phyloP scores from a whole-genome alignment of 2,329 filamentous ascomycete species.

The Leptographium radiaticola region DNA sequence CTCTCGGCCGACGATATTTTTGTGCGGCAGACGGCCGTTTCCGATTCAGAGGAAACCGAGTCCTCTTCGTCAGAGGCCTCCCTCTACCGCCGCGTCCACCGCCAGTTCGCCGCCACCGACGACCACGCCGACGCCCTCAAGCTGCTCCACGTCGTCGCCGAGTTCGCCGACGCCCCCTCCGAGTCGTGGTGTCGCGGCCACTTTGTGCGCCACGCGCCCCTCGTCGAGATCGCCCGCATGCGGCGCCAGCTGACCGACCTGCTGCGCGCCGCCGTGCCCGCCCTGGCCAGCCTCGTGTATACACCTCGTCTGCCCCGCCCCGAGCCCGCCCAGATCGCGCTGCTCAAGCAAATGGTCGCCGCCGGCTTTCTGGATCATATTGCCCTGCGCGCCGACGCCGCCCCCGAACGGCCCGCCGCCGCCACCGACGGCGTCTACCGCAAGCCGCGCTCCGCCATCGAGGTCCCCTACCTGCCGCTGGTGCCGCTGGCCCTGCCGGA shows the following conservation, averaged over 20 bases:
- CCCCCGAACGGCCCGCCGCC: slow-evolving; percentile 53
- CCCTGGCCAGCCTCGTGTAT: slow-evolving; percentile 43
- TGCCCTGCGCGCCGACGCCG: slow-evolving; percentile 80
- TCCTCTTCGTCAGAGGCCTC: too few relatives aligned
- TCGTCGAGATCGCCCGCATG: slow-evolving; percentile 76
- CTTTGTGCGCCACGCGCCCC: slow-evolving; percentile 77
- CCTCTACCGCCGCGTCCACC: slow-evolving; percentile 55
- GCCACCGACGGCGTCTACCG: slow-evolving; percentile 16
- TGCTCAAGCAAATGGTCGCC: slow-evolving; percentile 82
- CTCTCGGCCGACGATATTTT: slow-evolving; percentile 83
- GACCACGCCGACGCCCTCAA: slow-evolving; percentile 81
- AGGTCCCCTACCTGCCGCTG: slow-evolving; percentile 83
- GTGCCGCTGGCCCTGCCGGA: slow-evolving; percentile 55
- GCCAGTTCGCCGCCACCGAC: slow-evolving; percentile 68
- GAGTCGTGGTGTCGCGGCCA: slow-evolving; percentile 68
- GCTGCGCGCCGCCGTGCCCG: slow-evolving; percentile 59
- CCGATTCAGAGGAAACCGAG: too few relatives aligned
- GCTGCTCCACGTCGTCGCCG: slow-evolving; percentile 74
- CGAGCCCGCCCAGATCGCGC: slow-evolving; percentile 55
- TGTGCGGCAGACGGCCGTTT: slow-evolving; percentile 66
- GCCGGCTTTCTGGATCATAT: slow-evolving; percentile 91
- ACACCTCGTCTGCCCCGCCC: slow-evolving; percentile 45
- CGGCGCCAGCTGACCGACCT: slow-evolving; percentile 73
- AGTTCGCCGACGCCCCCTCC: slow-evolving; percentile 62
- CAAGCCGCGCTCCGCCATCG: slow-evolving; percentile 64